Conservation (phyloP, 2,329 filamentous ascomycete species). For the Aschersonia sp. region DNA sequence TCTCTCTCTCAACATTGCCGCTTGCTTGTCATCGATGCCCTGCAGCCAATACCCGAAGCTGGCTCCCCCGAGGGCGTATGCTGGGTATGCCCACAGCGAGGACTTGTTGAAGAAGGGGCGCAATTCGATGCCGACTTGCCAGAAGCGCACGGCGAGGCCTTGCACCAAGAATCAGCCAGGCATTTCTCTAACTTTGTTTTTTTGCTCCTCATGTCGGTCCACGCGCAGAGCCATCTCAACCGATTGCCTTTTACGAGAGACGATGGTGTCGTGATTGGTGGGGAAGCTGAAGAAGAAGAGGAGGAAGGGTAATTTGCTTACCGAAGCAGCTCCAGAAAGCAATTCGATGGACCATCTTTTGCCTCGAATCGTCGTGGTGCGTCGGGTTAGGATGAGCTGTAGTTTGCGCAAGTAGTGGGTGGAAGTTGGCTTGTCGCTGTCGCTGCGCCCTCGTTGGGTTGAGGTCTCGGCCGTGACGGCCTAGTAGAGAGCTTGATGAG, state of each 20-base stretch:
- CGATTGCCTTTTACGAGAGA: too few species aligned
- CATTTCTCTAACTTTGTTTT: too few species aligned
- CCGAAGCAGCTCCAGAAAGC: constrained; percentile 87
- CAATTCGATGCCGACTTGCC: constrained; percentile 98
- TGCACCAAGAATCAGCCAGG: neutral
- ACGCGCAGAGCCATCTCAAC: too few species aligned
- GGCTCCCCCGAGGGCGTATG: constrained; percentile 73
- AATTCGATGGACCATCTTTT: constrained; percentile 45
- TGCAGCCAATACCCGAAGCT: constrained; percentile 96
- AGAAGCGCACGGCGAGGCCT: constrained; percentile 87
- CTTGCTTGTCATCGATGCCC: constrained; percentile 74
- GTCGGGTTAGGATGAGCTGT: neutral
- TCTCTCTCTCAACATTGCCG: constrained; percentile 60
- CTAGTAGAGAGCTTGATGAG: too few species aligned
- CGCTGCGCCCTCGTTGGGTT: too few species aligned
- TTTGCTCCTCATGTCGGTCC: too few species aligned
- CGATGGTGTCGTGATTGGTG: neutral
- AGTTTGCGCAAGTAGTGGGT: neutral
- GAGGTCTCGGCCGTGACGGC: too few species aligned
- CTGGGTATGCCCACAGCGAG: constrained; percentile 80
- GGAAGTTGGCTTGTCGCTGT: neutral
- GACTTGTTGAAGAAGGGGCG: constrained; percentile 78
- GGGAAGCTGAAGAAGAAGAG: neutral
- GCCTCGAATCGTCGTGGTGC: neutral
- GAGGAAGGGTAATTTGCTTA: constrained; percentile 29